Evolutionary conservation across 495 filamentous ascomycete genomes (phyloP).

Genomic region (Podospora tetraspora): DNA sequence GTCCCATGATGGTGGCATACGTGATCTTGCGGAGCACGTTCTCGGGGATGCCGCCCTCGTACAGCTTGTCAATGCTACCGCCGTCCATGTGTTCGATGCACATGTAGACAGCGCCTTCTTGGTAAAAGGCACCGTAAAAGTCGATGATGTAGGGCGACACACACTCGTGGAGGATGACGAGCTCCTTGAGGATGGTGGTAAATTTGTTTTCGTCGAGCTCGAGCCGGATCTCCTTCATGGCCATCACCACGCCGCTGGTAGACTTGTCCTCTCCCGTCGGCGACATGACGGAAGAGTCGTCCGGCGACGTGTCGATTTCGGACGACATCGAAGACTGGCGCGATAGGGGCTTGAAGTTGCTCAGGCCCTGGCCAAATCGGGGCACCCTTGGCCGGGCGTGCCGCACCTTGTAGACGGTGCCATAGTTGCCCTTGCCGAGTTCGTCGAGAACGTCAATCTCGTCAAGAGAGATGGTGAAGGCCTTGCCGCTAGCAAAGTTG

Average conservation of each 20-base stretch:
- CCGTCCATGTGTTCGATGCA: conserved; percentile 99
- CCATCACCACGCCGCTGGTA: conserved; percentile 77
- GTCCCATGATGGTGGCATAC: conserved; percentile 81
- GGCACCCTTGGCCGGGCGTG: conserved; percentile 76
- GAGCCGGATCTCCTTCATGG: conserved; percentile 98
- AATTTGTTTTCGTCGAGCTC: conserved; percentile 97
- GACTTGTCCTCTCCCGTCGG: conserved; percentile 20
- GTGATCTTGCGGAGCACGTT: conserved; percentile 84
- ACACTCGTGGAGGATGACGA: conserved; percentile 94
- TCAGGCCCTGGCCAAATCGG: conserved; percentile 70
- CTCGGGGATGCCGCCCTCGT: conserved; percentile 89
- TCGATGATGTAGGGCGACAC: conserved; percentile 94
- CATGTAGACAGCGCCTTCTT: conserved; percentile 98
- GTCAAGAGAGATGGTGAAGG: conserved; percentile 90
- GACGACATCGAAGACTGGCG: conserved; percentile 31
- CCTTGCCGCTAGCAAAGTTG: conserved; percentile 82
- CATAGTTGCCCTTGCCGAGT: conserved; percentile 96
- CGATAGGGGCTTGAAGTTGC: conserved; percentile 48
- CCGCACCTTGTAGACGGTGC: conserved; percentile 93
- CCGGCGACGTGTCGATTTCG: conserved; percentile 24
- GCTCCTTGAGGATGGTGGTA: conserved; percentile 94
- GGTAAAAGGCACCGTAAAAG: conserved; percentile 98
- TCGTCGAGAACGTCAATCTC: conserved; percentile 95
- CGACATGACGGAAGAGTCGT: conserved; percentile 16
- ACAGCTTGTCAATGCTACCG: conserved; percentile 96